A percentile compares a stretch with the other conserved stretches of the same genome.
Conservation (phyloP, 2,329 filamentous ascomycete species). For the Aureobasidium melanogenum region DNA sequence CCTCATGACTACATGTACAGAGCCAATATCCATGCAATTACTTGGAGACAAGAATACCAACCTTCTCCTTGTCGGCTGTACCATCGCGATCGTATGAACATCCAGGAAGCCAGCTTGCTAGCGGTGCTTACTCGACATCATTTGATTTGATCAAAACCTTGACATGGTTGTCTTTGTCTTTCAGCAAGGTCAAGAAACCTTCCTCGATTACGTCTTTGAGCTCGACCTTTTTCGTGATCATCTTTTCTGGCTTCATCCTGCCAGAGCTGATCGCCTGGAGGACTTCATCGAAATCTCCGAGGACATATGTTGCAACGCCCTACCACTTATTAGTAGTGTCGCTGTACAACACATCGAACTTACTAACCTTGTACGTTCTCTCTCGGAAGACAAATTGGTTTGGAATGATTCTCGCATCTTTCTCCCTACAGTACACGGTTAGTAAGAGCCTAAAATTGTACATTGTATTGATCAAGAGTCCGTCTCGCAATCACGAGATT, state of each 20-base stretch:
- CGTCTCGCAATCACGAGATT: background rate
- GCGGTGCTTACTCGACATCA: background rate
- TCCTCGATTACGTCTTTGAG: constrained; percentile 39
- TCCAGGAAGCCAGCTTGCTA: background rate
- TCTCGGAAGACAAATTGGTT: constrained; percentile 47
- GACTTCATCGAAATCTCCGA: constrained; percentile 43
- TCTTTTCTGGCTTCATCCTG: constrained; percentile 34
- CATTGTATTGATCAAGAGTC: too few species aligned
- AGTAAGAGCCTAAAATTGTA: too few species aligned
- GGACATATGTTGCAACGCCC: constrained; percentile 42
- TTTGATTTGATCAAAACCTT: constrained; percentile 34
- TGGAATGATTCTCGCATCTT: constrained; percentile 39
- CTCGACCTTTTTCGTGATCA: constrained; percentile 42
- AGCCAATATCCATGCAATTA: background rate
- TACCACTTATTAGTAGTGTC: background rate
- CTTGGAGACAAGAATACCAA: background rate
- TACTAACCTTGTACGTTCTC: constrained; percentile 36
- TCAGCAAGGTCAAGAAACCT: constrained; percentile 39
- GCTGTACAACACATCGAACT: too few species aligned
- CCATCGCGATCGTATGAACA: background rate
- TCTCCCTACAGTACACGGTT: constrained; percentile 27
- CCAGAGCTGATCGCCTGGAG: constrained; percentile 39
- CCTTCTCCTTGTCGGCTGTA: background rate
- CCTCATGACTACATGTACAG: constrained; percentile 8
- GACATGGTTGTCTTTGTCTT: constrained; percentile 42